Percentiles rank a stretch among this genome's conserved stretches.
Evolutionary conservation across 2,329 filamentous ascomycete genomes (phyloP).

Genomic region (Fusarium austroafricanum): DNA sequence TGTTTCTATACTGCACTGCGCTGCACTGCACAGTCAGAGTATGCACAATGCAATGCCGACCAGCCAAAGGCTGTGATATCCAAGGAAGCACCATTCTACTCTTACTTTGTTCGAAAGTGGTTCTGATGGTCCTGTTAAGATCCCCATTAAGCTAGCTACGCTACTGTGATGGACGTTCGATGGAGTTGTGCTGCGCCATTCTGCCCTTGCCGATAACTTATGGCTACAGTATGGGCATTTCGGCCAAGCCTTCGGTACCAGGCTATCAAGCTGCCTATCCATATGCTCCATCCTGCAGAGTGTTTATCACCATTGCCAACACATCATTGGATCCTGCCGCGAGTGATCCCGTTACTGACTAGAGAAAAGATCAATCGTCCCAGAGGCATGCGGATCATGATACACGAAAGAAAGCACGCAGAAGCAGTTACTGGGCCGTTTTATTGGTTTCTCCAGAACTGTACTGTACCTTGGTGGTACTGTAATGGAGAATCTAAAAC

Average conservation of each 20-base stretch:
- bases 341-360: neutral
- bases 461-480: neutral
- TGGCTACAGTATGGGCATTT: too few relatives aligned
- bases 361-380: constrained; percentile 10
- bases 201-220: constrained; percentile 26
- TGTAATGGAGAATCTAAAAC: constrained; percentile 26
- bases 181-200: constrained; percentile 39
- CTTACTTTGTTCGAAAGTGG: constrained; percentile 8
- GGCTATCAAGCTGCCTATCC: constrained; percentile 14
- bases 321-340: constrained; percentile 16
- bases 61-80: constrained; percentile 14
- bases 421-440: constrained; percentile 19
- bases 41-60: constrained; percentile 22
- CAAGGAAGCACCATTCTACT: constrained; percentile 28
- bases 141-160: constrained; percentile 11
- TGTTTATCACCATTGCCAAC: constrained; percentile 17
- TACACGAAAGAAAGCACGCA: constrained; percentile 24
- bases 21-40: constrained; percentile 1
- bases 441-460: constrained; percentile 5
- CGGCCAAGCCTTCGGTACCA: constrained; percentile 19
- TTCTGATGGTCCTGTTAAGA: constrained; percentile 25
- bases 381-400: neutral
- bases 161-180: constrained; percentile 21
- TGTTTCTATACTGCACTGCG: neutral
- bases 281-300: constrained; percentile 17